Evolutionary conservation across 1,284 basidiomycete genomes (phyloP), one percentile per base, ranked within the genome.

Genomic region (Anthracocystis setariae): DNA sequence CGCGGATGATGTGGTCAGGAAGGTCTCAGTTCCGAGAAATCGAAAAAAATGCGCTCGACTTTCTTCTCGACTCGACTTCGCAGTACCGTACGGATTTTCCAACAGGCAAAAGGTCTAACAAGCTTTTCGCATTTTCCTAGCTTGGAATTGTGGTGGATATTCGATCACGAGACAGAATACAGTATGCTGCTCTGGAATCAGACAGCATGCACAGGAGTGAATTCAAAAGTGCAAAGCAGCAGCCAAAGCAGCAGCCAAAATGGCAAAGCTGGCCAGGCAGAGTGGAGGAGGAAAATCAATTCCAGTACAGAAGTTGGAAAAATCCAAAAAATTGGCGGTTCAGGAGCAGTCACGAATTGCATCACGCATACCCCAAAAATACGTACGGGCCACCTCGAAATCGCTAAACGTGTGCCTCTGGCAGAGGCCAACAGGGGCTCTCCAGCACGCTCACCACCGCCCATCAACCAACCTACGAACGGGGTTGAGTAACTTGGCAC

Each of bases 361-460:
- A 33, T 51, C 49, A 35, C 39, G 39, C 49, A 51, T 21, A 17
- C 21, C 24, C 5, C 5, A 44, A 18, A 29, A 25, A 52, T 7
- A 45, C 62, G 62, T 65, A 59, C 62, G 62, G 62, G 63, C 63
- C 63, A 66, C 52, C 52, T 39, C 38, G 21, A 17, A 21, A 3
- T n/a, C 3, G 24, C 32, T 25, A 1, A 29, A 25, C 23, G 37
- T 21, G 40, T 21, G 40, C 18, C 9, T 21, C 23, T 23, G 7
- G 20, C 40, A 12, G 21, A 7, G 18, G 9, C 12, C 20, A 42
- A 37, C 20, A 32, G 46, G 46, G 46, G 43, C 43, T 45, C 43
- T 25, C 18, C 8, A 39, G 38, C 38, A 42, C 40, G 29, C 29
- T 7, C 29, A 29, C 29, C 5, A 5, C 5, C 29, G 29, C 29